Evolutionary conservation across 345 rosid species (phyloP), one percentile per base, ranked within the genome.

Genomic region (Acer negundo): DNA sequence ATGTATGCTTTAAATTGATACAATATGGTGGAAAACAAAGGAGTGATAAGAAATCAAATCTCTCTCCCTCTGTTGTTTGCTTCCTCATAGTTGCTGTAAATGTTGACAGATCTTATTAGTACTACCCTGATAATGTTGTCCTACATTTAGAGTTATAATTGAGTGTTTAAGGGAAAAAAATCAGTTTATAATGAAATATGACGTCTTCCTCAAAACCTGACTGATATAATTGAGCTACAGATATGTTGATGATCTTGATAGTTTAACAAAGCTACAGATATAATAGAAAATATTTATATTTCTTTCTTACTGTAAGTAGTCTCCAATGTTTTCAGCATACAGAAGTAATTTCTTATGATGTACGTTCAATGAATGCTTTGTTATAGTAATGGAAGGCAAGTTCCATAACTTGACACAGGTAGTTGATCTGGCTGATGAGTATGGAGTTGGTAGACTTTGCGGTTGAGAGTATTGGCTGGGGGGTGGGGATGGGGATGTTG

Each of bases 401-500:
- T 56, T 8, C 56, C 35, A 11, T 17, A 70, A 70, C 63, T 55
- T 71, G 28, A 55, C 26, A 55, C 26, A 31, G 23, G 26, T 55
- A 55, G 63, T 70, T 70, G n/a, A 55, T 2, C 53, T 70, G 42
- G 62, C 42, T 71, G 74, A 38, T 15, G 72, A 44, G 71, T 68
- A 42, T 44, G 23, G 35, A 20, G 19, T 44, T 44, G 13, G 40
- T 26, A 26, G 67, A 63, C 42, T 62, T 62, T 13, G 67, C 42
- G 1, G 46, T 65, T 31, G 35, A 62, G 56, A 68, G 55, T 68
- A 46, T 68, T 46, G 28, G 71, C 11, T 16, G 35, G 35, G 35
- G 5, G 35, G 4, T 0, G 28, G 28, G 1, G 28, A 2, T 26
- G 28, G 28, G 28, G 28, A n/a, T n/a, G 28, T 26, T 26, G 28